Evolutionary conservation across 768 basidiomycete genomes (phyloP), one percentile per base, ranked within the genome.

Genomic region (Leccinum aurantiacum): DNA sequence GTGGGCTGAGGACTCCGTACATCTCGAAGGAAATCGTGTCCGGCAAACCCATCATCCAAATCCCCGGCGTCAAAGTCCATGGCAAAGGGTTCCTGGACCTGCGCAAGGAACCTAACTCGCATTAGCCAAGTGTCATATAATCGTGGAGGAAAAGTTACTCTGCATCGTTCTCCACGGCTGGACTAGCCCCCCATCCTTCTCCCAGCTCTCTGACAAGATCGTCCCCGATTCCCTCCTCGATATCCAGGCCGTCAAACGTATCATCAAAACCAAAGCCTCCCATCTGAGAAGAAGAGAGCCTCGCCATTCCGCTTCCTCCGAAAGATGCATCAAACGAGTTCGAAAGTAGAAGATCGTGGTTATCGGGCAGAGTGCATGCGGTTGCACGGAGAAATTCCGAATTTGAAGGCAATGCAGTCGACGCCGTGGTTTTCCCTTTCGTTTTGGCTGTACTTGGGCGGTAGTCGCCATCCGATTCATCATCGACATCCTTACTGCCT

Each of bases 191-290:
- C 89, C 90, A 91, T 24, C 79, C 85, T 65, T 85, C 84, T 31
- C 90, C 91, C 3, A 93, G 78, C 65, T 93, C 90, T 61, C 79
- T 80, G 8, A 87, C 89, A 27, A 93, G 75, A 65, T 92, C 91
- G 50, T 90, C 89, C 4, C 86, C 89, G 17, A 92, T 72, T 22
- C 81, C 85, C 7, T 78, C 82, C n/a, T 75, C 81, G 17, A 87
- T 67, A 60, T 84, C 88, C 24, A 86, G 66, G 22, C 78, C 85
- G 56, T 84, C 88, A 19, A 81, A 78, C 46, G 83, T 80, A 61
- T 86, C 85, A 33, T 82, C 79, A 37, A 84, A 80, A 19, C 69
- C 77, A 44, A 86, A 82, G 14, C 73, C 77, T 17, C 71, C 82
- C 6, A 70, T 69, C 58, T 86, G 84, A 8, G 88, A 89, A 6